These are phyloP conservation scores for Kickxella alabastrina DNA, from an alignment of 192 early-diverging fungal species.

Conservation along the genomic window DNA sequence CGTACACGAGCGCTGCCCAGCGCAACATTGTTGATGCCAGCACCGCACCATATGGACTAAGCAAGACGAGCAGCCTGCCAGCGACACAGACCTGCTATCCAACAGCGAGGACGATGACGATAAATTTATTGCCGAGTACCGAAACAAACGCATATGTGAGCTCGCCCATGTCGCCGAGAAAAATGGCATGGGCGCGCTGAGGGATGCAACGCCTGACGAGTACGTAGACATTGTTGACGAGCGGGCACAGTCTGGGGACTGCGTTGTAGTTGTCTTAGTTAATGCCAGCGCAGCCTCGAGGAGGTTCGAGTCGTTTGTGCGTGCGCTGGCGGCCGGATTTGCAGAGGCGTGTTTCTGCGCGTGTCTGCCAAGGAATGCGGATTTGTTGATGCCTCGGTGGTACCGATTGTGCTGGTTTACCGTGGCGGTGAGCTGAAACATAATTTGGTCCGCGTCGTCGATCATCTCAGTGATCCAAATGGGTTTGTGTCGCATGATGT, in stretches of 20 bases:
- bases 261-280: constrained; percentile 13
- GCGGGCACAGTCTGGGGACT: constrained; percentile 9
- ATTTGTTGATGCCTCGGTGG: constrained; percentile 21
- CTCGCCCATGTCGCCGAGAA: constrained; percentile 6
- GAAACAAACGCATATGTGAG: constrained; percentile 20
- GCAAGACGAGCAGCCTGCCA: background rate
- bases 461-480: constrained; percentile 15
- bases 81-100: background rate
- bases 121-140: constrained; percentile 32
- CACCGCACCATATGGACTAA: constrained; percentile 18
- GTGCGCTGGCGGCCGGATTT: constrained; percentile 2
- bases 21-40: background rate
- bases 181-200: constrained; percentile 10
- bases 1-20: constrained; percentile 4
- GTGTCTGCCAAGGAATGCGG: constrained; percentile 36
- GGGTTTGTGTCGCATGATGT: too few relatives aligned
- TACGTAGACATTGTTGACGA: constrained; percentile 43
- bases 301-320: constrained; percentile 16
- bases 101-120: constrained; percentile 21
- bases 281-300: constrained; percentile 8
- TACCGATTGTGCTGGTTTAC: constrained; percentile 40
- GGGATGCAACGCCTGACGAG: constrained; percentile 24
- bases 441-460: constrained; percentile 42
- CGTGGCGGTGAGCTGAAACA: constrained; percentile 27
- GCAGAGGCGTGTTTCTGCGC: constrained; percentile 27